These are phyloP conservation scores for Umbelopsis vinacea DNA, from an alignment of 192 early-diverging fungal genomes.

Conservation along the genomic window DNA sequence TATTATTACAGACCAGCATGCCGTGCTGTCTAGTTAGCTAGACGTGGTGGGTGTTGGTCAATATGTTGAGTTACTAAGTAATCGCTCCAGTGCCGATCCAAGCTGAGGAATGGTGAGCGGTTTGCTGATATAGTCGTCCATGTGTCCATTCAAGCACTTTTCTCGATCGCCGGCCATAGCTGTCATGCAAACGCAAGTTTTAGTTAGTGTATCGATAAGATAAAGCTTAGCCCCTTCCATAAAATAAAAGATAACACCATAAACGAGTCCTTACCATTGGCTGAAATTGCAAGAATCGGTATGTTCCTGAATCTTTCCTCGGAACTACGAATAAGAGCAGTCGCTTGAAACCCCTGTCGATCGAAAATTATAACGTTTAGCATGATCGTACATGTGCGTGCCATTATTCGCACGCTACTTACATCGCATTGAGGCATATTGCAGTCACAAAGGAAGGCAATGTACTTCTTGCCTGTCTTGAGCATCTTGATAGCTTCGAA, in stretches of 20 bases:
- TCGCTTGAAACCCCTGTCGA: not conserved
- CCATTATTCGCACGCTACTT: not conserved
- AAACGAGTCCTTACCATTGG: not conserved
- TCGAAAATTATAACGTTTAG: no score
- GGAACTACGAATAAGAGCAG: not conserved
- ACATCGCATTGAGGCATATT: constrained; percentile 16
- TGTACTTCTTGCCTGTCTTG: not conserved
- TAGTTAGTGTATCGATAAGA: no score
- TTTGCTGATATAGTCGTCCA: constrained; percentile 11
- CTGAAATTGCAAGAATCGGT: constrained; percentile 3
- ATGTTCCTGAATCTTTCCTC: not conserved
- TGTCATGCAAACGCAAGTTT: no score
- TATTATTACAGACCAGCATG: no score
- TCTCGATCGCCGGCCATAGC: constrained; percentile 13
- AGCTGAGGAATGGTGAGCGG: constrained; percentile 1
- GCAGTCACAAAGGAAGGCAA: constrained; percentile 8
- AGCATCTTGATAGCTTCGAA: not conserved
- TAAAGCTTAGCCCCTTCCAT: no score
- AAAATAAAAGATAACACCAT: not conserved
- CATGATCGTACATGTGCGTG: not conserved
- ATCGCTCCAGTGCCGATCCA: not conserved
- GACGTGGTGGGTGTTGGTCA: not conserved
- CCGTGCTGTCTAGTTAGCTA: not conserved
- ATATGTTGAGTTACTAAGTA: not conserved
- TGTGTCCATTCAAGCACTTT: not conserved